Conservation (phyloP, 495 filamentous ascomycete genomes). For the Penicillium verhagenii region DNA sequence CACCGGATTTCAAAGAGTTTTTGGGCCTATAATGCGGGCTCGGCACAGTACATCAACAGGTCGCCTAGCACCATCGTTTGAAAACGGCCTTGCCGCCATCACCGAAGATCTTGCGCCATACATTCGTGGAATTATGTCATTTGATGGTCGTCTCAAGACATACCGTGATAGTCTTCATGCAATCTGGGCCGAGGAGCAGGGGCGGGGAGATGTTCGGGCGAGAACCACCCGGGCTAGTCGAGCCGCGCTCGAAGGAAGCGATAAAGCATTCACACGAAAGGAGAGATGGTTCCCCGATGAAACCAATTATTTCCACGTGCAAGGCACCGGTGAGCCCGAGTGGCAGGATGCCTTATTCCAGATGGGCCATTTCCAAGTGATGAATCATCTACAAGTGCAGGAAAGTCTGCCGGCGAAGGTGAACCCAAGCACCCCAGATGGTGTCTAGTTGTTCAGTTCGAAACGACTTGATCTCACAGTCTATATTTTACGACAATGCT, state of each 20-base stretch:
- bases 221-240: constrained; percentile 77
- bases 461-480: not conserved
- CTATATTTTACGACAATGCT: not conserved
- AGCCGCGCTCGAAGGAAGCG: constrained; percentile 79
- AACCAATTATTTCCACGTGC: constrained; percentile 60
- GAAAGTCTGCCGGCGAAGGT: not conserved
- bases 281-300: constrained; percentile 78
- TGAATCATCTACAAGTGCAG: constrained; percentile 14
- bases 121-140: constrained; percentile 72
- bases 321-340: constrained; percentile 62
- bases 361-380: constrained; percentile 35
- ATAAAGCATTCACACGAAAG: constrained; percentile 65
- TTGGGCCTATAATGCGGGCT: constrained; percentile 37
- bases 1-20: constrained; percentile 28
- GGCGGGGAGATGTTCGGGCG: constrained; percentile 55
- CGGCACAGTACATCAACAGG: constrained; percentile 29
- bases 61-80: constrained; percentile 61
- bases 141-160: constrained; percentile 67
- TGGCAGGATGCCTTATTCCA: constrained; percentile 56
- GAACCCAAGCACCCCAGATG: not conserved
- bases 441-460: not conserved
- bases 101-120: constrained; percentile 80
- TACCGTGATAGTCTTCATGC: constrained; percentile 62
- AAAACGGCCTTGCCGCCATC: constrained; percentile 62
- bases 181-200: constrained; percentile 52